Percentiles rank a stretch among this genome's conserved stretches.
phyloP scores from a whole-genome alignment of 83 land plant species.

The Diphasiastrum complanatum region DNA sequence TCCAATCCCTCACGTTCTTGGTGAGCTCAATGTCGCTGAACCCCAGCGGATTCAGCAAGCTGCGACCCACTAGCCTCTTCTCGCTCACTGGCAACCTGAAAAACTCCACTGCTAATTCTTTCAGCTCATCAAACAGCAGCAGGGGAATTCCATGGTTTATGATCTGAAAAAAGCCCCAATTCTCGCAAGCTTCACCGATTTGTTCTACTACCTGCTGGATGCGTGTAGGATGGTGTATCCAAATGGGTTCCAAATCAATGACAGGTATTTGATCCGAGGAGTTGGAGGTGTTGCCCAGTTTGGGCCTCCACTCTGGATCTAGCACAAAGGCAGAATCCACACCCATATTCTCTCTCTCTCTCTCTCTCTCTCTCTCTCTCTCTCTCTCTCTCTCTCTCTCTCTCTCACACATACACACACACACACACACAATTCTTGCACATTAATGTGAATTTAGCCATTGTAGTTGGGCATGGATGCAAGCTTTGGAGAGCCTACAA shows the following conservation, averaged over 20 bases:
- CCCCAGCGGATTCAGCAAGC: conserved; percentile 32
- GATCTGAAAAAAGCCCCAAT: conserved; percentile 71
- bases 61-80: conserved; percentile 25
- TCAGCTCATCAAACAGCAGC: conserved; percentile 21
- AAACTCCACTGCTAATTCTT: conserved; percentile 39
- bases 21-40: conserved; percentile 65
- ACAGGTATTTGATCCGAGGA: neutral
- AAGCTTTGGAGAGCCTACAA: too few species aligned
- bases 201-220: conserved; percentile 13
- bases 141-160: conserved; percentile 60
- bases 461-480: too few species aligned
- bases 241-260: conserved; percentile 5
- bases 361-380: too few species aligned
- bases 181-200: conserved; percentile 44
- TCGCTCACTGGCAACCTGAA: conserved; percentile 45
- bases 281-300: neutral
- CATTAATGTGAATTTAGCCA: too few species aligned
- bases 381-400: too few species aligned
- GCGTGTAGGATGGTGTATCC: neutral
- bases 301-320: conserved; percentile 1
- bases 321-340: conserved; percentile 3
- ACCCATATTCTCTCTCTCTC: too few species aligned
- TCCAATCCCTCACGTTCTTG: conserved; percentile 73
- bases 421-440: too few species aligned
- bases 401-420: too few species aligned